A percentile compares a stretch with the other conserved stretches of the same genome.
These are phyloP conservation scores for Mangifera indica DNA, from an alignment of 345 rosid species.

Conservation along the genomic window DNA sequence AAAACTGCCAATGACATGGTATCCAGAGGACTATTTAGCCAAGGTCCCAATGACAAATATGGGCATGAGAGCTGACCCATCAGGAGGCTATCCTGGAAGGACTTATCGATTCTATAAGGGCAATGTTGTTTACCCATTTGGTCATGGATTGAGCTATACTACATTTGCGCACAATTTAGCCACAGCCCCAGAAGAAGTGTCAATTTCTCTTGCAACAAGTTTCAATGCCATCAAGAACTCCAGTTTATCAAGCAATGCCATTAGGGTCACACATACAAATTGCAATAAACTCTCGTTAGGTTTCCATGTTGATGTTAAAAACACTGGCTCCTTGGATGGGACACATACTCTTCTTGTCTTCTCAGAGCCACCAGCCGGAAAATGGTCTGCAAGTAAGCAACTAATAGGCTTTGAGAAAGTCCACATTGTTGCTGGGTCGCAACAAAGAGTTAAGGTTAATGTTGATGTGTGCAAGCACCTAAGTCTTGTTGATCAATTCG, in stretches of 20 bases:
- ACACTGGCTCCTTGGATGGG: conserved; percentile 71
- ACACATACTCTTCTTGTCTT: conserved; percentile 72
- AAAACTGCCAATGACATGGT: conserved; percentile 92
- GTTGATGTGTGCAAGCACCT: conserved; percentile 77
- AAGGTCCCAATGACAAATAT: conserved; percentile 86
- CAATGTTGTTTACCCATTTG: conserved; percentile 81
- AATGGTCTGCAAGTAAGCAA: conserved; percentile 53
- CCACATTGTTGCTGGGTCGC: conserved; percentile 56
- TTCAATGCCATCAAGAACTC: conserved; percentile 36
- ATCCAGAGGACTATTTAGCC: conserved; percentile 69
- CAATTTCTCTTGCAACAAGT: conserved; percentile 39
- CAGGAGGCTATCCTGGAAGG: conserved; percentile 77
- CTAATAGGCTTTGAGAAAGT: conserved; percentile 69
- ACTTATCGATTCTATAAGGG: conserved; percentile 94
- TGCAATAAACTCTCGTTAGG: conserved; percentile 44
- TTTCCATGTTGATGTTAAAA: conserved; percentile 59
- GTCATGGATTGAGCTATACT: conserved; percentile 75
- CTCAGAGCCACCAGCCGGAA: conserved; percentile 52
- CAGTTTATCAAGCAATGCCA: conserved; percentile 33
- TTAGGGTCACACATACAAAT: conserved; percentile 53
- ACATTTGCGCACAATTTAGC: conserved; percentile 43
- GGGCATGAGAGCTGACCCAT: conserved; percentile 65
- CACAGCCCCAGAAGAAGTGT: conserved; percentile 42
- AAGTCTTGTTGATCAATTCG: conserved; percentile 68
- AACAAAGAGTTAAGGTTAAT: conserved; percentile 39